Evolutionary conservation across 768 basidiomycete species (phyloP).

Genomic region (Suillus decipiens): DNA sequence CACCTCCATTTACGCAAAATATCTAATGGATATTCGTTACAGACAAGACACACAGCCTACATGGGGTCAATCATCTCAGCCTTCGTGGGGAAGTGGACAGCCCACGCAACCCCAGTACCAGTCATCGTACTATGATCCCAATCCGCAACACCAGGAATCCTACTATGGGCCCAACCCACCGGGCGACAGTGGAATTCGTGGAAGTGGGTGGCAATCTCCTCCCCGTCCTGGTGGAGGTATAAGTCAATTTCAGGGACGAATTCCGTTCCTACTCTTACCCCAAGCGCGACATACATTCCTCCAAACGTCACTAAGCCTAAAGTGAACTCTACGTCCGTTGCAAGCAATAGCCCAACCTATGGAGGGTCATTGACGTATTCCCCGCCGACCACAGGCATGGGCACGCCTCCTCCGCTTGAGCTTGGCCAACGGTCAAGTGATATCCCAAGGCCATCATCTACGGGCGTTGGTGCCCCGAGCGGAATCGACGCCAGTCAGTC

Average conservation of each 20-base stretch:
- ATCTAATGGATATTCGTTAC: neutral
- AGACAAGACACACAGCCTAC: conserved; percentile 5
- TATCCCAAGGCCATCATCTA: conserved; percentile 21
- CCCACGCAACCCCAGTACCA: conserved; percentile 15
- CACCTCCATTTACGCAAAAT: neutral
- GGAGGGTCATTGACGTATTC: conserved; percentile 3
- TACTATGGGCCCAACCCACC: conserved; percentile 39
- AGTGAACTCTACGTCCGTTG: conserved; percentile 12
- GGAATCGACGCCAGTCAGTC: conserved; percentile 37
- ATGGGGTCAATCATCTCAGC: conserved; percentile 13
- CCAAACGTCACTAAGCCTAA: conserved; percentile 4
- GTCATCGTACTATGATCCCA: conserved; percentile 39
- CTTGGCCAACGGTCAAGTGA: conserved; percentile 4
- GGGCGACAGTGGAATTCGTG: conserved; percentile 11
- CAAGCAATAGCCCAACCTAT: conserved; percentile 10
- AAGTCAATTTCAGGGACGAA: neutral
- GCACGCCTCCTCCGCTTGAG: conserved; percentile 1
- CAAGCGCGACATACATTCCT: neutral
- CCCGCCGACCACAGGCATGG: conserved; percentile 5
- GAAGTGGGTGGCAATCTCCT: conserved; percentile 4
- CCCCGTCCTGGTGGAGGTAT: neutral
- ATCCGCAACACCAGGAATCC: conserved; percentile 28
- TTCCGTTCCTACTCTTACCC: neutral
- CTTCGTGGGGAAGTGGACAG: conserved; percentile 17
- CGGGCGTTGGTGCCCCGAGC: conserved; percentile 22